Evolutionary conservation across 345 rosid genomes (phyloP).

Genomic region (Eucalyptus erythrocorys): DNA sequence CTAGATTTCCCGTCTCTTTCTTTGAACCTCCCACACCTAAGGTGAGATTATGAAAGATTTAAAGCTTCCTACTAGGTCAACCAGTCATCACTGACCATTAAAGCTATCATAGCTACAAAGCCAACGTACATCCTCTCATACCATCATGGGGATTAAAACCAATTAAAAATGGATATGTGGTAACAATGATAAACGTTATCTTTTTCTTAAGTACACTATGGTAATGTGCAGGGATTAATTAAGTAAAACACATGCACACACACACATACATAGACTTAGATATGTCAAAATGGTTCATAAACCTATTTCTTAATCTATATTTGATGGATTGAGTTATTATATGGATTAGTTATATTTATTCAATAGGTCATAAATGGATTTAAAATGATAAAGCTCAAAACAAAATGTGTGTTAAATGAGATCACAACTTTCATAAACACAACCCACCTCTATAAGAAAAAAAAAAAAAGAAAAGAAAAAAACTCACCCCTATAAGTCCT

Average conservation of each 20-base stretch:
- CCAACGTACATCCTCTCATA: too few relatives aligned
- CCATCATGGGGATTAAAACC: neutral
- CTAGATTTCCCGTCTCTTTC: too few relatives aligned
- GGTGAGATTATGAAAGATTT: too few relatives aligned
- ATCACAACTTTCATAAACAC: too few relatives aligned
- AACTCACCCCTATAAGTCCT: fast-evolving
- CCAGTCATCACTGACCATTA: fast-evolving
- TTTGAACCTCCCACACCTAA: fast-evolving
- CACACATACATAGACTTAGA: neutral
- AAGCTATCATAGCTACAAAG: too few relatives aligned
- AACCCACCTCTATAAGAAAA: fast-evolving
- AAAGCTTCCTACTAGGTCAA: too few relatives aligned
- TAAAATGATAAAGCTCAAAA: too few relatives aligned
- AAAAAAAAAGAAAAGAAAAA: too few relatives aligned
- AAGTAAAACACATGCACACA: neutral
- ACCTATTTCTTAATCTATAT: too few relatives aligned
- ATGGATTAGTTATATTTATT: too few relatives aligned
- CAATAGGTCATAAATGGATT: too few relatives aligned
- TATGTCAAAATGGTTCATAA: neutral
- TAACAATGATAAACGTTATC: neutral
- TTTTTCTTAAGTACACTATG: neutral
- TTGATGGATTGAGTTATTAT: neutral
- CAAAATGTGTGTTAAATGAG: neutral
- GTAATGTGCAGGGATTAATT: neutral
- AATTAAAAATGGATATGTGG: neutral